Evolutionary conservation across 2,329 filamentous ascomycete species (phyloP).

Genomic region (Fusarium tanahbumbuense): DNA sequence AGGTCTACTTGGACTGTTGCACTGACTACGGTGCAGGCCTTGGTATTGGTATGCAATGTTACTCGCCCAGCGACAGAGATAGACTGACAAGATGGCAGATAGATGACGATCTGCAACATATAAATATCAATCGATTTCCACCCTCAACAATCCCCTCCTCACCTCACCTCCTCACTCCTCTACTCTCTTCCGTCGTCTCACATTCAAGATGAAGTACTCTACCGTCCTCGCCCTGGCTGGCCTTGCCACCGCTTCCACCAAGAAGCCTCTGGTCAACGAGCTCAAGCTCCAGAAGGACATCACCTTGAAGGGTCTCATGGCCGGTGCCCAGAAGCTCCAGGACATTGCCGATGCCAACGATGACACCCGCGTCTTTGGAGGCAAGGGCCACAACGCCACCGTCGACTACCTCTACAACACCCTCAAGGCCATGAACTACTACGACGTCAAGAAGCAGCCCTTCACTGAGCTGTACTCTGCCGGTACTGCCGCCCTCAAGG

Average conservation of each 20-base stretch:
- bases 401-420: slow-evolving; percentile 59
- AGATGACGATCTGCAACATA: slow-evolving; percentile 1
- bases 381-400: slow-evolving; percentile 59
- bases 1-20: background rate
- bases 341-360: slow-evolving; percentile 57
- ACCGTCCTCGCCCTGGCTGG: slow-evolving; percentile 43
- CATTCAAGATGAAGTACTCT: slow-evolving; percentile 42
- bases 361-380: slow-evolving; percentile 58
- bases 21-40: background rate
- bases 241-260: slow-evolving; percentile 34
- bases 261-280: slow-evolving; percentile 52
- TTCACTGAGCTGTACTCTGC: slow-evolving; percentile 55
- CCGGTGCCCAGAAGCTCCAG: slow-evolving; percentile 58
- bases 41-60: background rate
- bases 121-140: slow-evolving; percentile 26
- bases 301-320: slow-evolving; percentile 55
- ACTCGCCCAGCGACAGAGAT: background rate
- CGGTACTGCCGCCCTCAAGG: slow-evolving; percentile 47
- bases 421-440: slow-evolving; percentile 54
- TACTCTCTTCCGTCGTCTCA: slow-evolving; percentile 5
- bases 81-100: background rate
- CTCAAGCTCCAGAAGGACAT: slow-evolving; percentile 55
- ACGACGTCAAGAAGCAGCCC: slow-evolving; percentile 58
- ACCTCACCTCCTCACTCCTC: slow-evolving; percentile 21
- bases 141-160: background rate